Percentiles rank a stretch among this genome's conserved stretches.
Evolutionary conservation across 202 grass and related monocot species (phyloP).

Genomic region (Elaeis oleifera): DNA sequence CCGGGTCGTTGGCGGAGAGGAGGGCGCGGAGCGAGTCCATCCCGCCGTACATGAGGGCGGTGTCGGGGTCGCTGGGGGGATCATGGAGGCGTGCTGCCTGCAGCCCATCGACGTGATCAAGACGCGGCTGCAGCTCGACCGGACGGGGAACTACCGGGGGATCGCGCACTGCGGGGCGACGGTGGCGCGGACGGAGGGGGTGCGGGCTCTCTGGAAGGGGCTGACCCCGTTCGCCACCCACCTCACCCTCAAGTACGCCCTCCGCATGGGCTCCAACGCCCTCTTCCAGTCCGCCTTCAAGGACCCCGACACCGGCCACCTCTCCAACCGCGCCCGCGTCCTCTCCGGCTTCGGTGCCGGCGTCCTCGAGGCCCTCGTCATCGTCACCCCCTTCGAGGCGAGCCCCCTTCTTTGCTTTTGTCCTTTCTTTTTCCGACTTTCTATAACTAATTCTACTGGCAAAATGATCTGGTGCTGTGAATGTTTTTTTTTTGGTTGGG

Average conservation of each 20-base stretch:
- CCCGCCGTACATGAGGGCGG: conserved; percentile 57
- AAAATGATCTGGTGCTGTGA: too few species aligned
- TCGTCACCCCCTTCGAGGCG: conserved; percentile 87
- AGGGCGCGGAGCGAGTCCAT: conserved; percentile 13
- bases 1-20: too few species aligned
- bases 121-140: conserved; percentile 79
- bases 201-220: conserved; percentile 76
- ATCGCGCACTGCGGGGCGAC: conserved; percentile 75
- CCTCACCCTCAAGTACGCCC: conserved; percentile 89
- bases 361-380: conserved; percentile 76
- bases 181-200: conserved; percentile 60
- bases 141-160: conserved; percentile 46
- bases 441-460: too few species aligned
- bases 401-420: conserved; percentile 2
- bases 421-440: background rate
- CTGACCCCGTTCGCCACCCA: conserved; percentile 95
- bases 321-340: conserved; percentile 55
- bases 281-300: conserved; percentile 83
- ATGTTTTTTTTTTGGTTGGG: too few species aligned
- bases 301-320: conserved; percentile 49
- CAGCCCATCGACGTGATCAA: conserved; percentile 97
- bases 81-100: conserved; percentile 82
- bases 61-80: conserved; percentile 70
- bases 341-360: conserved; percentile 75
- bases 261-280: conserved; percentile 85